phyloP scores from a whole-genome alignment of 768 basidiomycete species.

The Galerina sulciceps region DNA sequence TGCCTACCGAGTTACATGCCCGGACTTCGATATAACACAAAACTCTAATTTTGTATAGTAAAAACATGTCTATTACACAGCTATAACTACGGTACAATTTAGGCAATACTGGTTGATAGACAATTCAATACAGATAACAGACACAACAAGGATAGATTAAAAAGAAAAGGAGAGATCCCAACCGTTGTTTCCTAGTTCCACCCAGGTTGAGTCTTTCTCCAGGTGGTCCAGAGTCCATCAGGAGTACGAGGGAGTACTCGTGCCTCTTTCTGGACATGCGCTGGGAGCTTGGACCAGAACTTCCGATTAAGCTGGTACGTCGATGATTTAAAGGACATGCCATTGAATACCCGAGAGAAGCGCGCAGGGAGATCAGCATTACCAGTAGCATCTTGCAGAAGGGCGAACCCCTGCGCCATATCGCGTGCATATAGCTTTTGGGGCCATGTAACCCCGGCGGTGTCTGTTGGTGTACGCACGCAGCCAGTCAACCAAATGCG shows the following conservation, averaged over 20 bases:
- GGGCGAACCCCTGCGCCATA: neutral
- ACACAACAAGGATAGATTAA: neutral
- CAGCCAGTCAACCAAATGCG: neutral
- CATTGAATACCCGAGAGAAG: neutral
- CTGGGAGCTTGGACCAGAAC: neutral
- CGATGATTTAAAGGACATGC: neutral
- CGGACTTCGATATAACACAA: constrained; percentile 1
- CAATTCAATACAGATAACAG: neutral
- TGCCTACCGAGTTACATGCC: neutral
- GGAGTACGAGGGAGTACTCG: neutral
- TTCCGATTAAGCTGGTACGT: neutral
- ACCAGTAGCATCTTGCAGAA: neutral
- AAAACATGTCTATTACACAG: too few relatives aligned
- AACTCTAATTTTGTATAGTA: too few relatives aligned
- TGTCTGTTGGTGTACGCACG: neutral
- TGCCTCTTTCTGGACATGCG: neutral
- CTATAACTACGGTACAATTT: too few relatives aligned
- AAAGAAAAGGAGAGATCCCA: neutral
- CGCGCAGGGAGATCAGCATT: neutral
- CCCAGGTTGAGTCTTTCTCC: neutral
- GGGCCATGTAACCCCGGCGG: neutral
- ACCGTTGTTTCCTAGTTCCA: neutral
- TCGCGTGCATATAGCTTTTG: neutral
- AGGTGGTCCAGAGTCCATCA: neutral
- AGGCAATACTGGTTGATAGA: too few relatives aligned